Evolutionary conservation across 1,284 basidiomycete species (phyloP).

Genomic region (Trametes hirsuta): DNA sequence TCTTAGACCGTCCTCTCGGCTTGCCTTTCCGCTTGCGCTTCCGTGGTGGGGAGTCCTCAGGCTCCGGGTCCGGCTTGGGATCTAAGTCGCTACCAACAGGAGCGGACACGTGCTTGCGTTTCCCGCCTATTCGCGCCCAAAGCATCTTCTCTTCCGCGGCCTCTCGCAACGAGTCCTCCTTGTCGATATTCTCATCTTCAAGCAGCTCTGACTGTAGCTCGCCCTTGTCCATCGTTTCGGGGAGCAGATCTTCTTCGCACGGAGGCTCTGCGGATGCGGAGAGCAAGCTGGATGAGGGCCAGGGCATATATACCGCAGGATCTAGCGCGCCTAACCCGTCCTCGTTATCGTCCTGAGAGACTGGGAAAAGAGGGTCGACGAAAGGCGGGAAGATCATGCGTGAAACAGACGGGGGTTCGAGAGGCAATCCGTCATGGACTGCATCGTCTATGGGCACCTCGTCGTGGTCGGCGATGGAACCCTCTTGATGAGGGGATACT

Average conservation of each 20-base stretch:
- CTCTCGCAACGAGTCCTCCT: conserved; percentile 38
- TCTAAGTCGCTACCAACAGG: background rate
- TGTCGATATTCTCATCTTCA: conserved; percentile 51
- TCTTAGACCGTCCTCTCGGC: conserved; percentile 1
- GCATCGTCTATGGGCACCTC: conserved; percentile 17
- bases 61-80: background rate
- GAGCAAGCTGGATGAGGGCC: conserved; percentile 22
- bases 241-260: conserved; percentile 38
- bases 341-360: background rate
- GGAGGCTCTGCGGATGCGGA: conserved; percentile 4
- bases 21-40: conserved; percentile 4
- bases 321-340: conserved; percentile 2
- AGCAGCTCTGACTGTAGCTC: conserved; percentile 45
- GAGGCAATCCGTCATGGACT: background rate
- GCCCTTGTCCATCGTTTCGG: conserved; percentile 47
- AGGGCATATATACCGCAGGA: conserved; percentile 26
- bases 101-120: background rate
- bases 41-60: background rate
- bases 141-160: conserved; percentile 34
- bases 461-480: background rate
- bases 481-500: background rate
- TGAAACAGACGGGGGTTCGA: conserved; percentile 17
- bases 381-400: conserved; percentile 33
- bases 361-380: conserved; percentile 19
- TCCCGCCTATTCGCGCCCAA: conserved; percentile 29